Evolutionary conservation across 2,329 filamentous ascomycete genomes (phyloP), one percentile per base, ranked within the genome.

Genomic region (Gyromitra esculenta): DNA sequence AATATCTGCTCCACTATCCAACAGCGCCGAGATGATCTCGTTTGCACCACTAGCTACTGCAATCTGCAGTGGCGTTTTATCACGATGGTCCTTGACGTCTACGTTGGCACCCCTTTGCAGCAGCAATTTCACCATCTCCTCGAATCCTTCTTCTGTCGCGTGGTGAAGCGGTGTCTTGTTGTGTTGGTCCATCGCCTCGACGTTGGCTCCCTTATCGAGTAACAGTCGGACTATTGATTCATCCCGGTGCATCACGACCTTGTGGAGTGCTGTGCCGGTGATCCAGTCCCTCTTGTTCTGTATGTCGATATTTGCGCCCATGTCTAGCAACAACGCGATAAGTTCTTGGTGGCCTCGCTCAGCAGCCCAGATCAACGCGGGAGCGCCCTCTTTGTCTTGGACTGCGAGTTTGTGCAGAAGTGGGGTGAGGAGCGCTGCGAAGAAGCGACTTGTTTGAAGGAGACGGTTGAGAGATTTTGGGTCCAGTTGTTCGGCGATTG

Each of bases 1-100:
- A 41, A 76, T 71, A 15, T 72, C 68, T 1, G 78, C 79, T n/a
- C 79, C 79, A 54, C 65, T 25, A 63, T 81, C 78, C 35, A 81
- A 65, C 39, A 81, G 68, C 37, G 75, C 11, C 25, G 21, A 18
- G 6, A 75, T 75, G 8, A 75, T 70, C 7, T 4, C 37, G 11
- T 48, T 43, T 18, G 18, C 50, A 11, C 72, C 65, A 25, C 50
- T 65, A 8, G 50, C 6, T 31, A 75, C 50, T 39, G 73, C 73
- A 18, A 73, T 59, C 35, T 68, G 62, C 15, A 78, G 57, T 1
- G 76, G 73, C 11, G 73, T 73, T 2, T n/a, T n/a, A 13, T 69
- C 73, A 31, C 50, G 48, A n/a, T 64, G 41, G 35, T 79, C 73
- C 45, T 56, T 35, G 13, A 45, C 73, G 50, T 70, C 43, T 5